These are phyloP conservation scores for Malassezia vespertilionis DNA, from an alignment of 1,284 basidiomycete genomes.

Conservation along the genomic window DNA sequence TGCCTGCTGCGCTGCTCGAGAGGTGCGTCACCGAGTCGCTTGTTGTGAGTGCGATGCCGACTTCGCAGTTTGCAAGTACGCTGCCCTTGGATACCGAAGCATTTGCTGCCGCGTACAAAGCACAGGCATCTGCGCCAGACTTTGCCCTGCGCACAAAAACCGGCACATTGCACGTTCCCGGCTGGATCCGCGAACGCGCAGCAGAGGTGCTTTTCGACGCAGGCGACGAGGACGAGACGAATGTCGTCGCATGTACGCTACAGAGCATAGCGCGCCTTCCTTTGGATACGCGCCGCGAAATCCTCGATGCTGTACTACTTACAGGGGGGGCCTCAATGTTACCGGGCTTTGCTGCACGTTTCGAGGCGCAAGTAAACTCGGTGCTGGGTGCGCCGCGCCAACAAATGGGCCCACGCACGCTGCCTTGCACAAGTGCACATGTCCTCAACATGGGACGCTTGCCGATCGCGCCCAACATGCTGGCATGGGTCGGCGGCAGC, in stretches of 20 bases:
- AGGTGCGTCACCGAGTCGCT: conserved; percentile 33
- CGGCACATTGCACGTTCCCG: conserved; percentile 73
- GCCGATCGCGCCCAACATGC: conserved; percentile 4
- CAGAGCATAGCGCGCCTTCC: conserved; percentile 56
- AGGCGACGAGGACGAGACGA: conserved; percentile 61
- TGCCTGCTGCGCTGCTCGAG: conserved; percentile 13
- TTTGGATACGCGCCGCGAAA: conserved; percentile 69
- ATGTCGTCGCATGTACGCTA: conserved; percentile 64
- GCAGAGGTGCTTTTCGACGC: conserved; percentile 81
- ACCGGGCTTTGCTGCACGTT: conserved; percentile 76
- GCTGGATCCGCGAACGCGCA: conserved; percentile 83
- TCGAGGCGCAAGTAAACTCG: conserved; percentile 63
- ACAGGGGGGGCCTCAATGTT: conserved; percentile 81
- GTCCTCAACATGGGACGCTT: conserved; percentile 1
- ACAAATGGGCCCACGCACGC: neutral
- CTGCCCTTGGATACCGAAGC: conserved; percentile 4
- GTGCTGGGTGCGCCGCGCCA: conserved; percentile 49
- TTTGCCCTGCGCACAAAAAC: neutral
- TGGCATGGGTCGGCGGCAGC: conserved; percentile 17
- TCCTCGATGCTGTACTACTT: conserved; percentile 70
- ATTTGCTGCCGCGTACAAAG: neutral
- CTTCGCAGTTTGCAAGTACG: neutral
- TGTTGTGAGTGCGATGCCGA: conserved; percentile 18
- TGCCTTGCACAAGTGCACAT: neutral
- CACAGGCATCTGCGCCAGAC: neutral